Conservation (phyloP, 2,329 filamentous ascomycete genomes). For the Cladosporium oxysporum region DNA sequence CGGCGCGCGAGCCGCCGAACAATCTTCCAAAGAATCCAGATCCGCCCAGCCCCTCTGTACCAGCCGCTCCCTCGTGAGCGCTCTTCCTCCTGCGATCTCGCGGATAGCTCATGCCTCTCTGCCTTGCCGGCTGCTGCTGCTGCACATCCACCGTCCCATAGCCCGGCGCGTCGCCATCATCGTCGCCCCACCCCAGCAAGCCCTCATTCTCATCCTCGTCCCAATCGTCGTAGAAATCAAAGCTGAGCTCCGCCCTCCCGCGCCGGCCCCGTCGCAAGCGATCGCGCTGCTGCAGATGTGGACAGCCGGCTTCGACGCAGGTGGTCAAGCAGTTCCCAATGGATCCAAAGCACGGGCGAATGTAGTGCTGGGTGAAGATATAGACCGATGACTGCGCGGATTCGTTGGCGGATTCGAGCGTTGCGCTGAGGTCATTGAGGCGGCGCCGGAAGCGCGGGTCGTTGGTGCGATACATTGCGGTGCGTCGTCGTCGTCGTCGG, state of each 20-base stretch:
- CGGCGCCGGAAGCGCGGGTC: conserved; percentile 90
- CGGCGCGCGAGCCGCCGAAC: conserved; percentile 72
- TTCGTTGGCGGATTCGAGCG: conserved; percentile 86
- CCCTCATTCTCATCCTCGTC: conserved; percentile 66
- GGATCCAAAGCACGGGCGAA: conserved; percentile 74
- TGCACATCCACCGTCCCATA: conserved; percentile 47
- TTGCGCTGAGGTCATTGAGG: conserved; percentile 89
- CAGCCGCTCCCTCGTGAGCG: conserved; percentile 55
- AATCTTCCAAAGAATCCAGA: conserved; percentile 82
- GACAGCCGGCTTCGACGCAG: conserved; percentile 61
- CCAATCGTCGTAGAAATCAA: conserved; percentile 99
- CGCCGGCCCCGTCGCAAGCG: conserved; percentile 64
- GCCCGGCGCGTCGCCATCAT: conserved; percentile 77
- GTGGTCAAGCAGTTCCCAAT: conserved; percentile 65
- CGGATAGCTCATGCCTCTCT: conserved; percentile 82
- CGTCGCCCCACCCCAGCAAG: conserved; percentile 74
- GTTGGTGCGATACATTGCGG: conserved; percentile 59
- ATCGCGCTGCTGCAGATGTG: conserved; percentile 39
- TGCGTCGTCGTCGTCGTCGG: conserved; percentile 1
- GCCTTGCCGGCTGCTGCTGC: conserved; percentile 52
- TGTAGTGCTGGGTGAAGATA: conserved; percentile 81
- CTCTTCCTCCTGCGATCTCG: conserved; percentile 53
- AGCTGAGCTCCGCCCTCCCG: conserved; percentile 76
- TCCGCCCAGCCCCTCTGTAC: conserved; percentile 56
- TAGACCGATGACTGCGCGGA: conserved; percentile 90